Base-by-base conservation (phyloP, 768 basidiomycete species). In the Suillus luteus region DNA sequence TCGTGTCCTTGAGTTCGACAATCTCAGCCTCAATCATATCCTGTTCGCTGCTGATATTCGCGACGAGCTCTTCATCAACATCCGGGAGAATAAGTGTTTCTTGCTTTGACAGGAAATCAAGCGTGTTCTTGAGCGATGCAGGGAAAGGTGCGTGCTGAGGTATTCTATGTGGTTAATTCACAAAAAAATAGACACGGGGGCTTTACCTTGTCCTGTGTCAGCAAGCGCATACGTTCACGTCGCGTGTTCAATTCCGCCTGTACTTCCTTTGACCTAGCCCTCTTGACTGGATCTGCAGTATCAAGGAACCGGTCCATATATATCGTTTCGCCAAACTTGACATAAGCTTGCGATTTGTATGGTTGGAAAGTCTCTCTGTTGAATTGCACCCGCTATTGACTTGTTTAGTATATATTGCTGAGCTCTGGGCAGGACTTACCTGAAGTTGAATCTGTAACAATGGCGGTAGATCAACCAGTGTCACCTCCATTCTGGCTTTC, bases 311-410 rank as follows among this genome's bases (percentile, higher is more conserved):
- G 89, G 75, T 97, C 95, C 85, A 99, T 87, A 71, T 86, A 89
- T 15, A 99, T 81, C 11, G 86, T 91, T 75, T 95, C 92, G 19
- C 83, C 87, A 72, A 96, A 97, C 70, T 89, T 91, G 67, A 99
- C 90, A 74, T 95, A 96, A 4, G 94, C 95, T 71, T 99, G 96
- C 6, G 93, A 95, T 76, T 99, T 99, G 81, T 92, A 95, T 17
- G 95, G 89, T 67, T 95, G 92, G 62, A 93, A 82, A 1, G 91
- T 94, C 68, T 93, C 90, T 10, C 94, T 86, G 72, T 99, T 94
- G 79, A 95, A 99, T 82, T 96, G 95, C 5, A 95, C 95, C 63
- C 95, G 82, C 94, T 96, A 68, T 22, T 27, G 59, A 55, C 55
- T 24, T 66, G 59, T 65, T 68, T 48, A 60, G 65, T 59, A 63